A percentile compares a stretch with the other conserved stretches of the same genome.
phyloP scores from a whole-genome alignment of 2,329 filamentous ascomycete genomes.

The Xylaria sp. region DNA sequence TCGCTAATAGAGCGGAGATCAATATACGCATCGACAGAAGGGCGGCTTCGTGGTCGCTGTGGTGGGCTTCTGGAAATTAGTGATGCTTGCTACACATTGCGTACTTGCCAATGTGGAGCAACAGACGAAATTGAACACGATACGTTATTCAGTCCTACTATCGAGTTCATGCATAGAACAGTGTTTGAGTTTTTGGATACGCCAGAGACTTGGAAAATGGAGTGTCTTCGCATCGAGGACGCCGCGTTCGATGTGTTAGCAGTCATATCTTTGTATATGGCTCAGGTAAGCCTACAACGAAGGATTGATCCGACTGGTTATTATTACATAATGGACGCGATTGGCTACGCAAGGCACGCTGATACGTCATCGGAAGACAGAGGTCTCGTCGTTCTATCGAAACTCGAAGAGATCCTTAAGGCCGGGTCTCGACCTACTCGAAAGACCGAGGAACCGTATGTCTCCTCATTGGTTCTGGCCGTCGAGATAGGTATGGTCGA shows the following conservation, averaged over 20 bases:
- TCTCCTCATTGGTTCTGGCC: background rate
- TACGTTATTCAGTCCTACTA: background rate
- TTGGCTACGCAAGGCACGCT: background rate
- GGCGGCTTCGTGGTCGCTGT: background rate
- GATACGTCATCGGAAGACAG: background rate
- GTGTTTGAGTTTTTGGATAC: background rate
- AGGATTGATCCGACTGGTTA: no score
- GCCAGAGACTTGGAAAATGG: background rate
- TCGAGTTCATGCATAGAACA: background rate
- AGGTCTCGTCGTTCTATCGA: background rate
- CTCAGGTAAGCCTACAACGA: background rate
- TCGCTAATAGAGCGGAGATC: background rate
- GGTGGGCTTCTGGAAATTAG: slow-evolving; percentile 1
- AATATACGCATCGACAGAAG: background rate
- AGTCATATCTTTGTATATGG: background rate
- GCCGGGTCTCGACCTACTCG: background rate
- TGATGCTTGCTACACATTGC: background rate
- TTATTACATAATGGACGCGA: background rate
- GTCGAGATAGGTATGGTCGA: background rate
- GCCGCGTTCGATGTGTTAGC: background rate
- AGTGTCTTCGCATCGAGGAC: background rate
- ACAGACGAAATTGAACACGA: background rate
- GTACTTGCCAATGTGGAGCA: background rate
- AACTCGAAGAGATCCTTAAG: background rate
- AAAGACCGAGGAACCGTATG: background rate